Evolutionary conservation across 2,329 filamentous ascomycete species (phyloP), one percentile per base, ranked within the genome.

Genomic region (Myriosclerotinia duriaeana): DNA sequence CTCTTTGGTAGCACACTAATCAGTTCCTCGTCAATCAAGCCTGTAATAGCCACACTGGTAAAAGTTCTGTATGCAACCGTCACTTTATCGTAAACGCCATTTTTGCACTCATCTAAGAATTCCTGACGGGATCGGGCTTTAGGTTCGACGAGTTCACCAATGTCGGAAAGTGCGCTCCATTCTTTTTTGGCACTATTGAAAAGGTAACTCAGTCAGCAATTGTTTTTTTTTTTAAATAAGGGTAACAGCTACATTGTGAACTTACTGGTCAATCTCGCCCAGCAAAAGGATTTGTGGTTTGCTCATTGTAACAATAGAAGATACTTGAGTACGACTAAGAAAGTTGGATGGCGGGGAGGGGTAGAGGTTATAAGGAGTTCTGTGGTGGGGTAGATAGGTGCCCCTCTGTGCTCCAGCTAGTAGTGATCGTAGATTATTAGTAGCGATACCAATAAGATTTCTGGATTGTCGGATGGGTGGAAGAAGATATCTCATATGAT

Each of bases 1-100:
- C 79, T 81, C n/a, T 76, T 70, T 5, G 86, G 86, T 26, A 88
- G 77, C 1, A 77, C 82, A 53, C 81, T 77, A 46, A 93, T 78
- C n/a, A 95, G 78, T 76, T 92, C 89, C 54, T 82, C 82, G 75
- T 96, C 90, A 69, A 95, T 79, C 26, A 80, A 78, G 2, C 92
- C 92, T 0, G 91, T 94, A 66, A 88, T 80, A 15, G 74, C 74
- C 53, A 85, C 80, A 42, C 87, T 91, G 54, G 77, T 78, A 72
- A 93, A 92, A 17, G 90, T 94, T 64, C 91, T 86, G 78, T 90
- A 95, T 38, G 84, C 83, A 48, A 84, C 88, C 26, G 84, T 74
- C 42, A 88, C 84, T 68, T 85, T 87, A 70, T 91, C 85, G n/a
- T 92, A 81, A 42, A 81, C 80, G 26, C 90, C 90, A 26, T 84